phyloP scores from a whole-genome alignment of 2,329 filamentous ascomycete genomes.

The Stagonosporopsis rhizophila region DNA sequence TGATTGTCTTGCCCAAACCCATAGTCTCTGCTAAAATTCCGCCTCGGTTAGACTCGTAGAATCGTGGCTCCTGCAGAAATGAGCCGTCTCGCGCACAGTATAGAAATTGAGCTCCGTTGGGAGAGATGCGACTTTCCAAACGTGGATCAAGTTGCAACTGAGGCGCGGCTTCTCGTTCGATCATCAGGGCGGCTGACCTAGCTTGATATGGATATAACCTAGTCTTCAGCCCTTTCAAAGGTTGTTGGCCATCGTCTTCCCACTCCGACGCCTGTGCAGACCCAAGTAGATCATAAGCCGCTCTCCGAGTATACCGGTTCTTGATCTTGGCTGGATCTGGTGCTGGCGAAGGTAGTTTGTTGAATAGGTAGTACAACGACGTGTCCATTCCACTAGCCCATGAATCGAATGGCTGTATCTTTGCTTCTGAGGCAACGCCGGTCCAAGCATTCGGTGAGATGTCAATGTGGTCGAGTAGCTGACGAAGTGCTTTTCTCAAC shows the following conservation, averaged over 20 bases:
- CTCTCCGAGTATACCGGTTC: constrained; percentile 60
- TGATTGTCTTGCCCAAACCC: constrained; percentile 83
- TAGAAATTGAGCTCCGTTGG: constrained; percentile 70
- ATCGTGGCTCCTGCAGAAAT: constrained; percentile 69
- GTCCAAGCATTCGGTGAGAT: constrained; percentile 64
- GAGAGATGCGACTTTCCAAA: constrained; percentile 66
- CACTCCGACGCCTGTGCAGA: constrained; percentile 35
- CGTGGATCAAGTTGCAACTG: constrained; percentile 75
- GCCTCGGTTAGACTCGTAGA: constrained; percentile 76
- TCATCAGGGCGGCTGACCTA: constrained; percentile 80
- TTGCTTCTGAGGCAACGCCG: constrained; percentile 47
- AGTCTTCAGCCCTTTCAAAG: constrained; percentile 66
- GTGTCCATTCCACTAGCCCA: constrained; percentile 54
- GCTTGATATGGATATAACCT: constrained; percentile 79
- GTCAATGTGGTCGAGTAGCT: constrained; percentile 63
- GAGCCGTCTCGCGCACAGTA: constrained; percentile 70
- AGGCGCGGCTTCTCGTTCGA: constrained; percentile 77
- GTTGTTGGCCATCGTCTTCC: constrained; percentile 40
- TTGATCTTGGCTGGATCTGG: constrained; percentile 61
- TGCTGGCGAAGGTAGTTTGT: constrained; percentile 71
- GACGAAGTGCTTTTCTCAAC: constrained; percentile 56
- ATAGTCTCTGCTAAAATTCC: constrained; percentile 84
- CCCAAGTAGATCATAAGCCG: constrained; percentile 64
- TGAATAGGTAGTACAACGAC: constrained; percentile 75
- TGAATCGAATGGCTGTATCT: constrained; percentile 44